phyloP scores from a whole-genome alignment of 768 basidiomycete species.

The Tubosaeta sp. region DNA sequence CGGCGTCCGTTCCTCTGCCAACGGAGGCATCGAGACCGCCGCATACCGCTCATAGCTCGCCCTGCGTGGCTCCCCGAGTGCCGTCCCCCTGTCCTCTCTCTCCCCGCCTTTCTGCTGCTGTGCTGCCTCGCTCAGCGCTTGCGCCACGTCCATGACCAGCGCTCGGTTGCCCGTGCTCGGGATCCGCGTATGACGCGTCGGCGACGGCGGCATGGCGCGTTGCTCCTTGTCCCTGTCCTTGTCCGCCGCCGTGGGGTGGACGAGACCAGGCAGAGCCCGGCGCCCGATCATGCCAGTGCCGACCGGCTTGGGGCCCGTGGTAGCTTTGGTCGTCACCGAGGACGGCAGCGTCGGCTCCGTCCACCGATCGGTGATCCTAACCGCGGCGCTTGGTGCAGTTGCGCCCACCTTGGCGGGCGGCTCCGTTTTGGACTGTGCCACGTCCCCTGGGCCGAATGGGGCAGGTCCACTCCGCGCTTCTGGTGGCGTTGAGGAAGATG shows the following conservation, averaged over 20 bases:
- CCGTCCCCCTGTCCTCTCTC: neutral
- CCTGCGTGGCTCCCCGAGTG: slow-evolving; percentile 49
- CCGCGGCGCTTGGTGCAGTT: neutral
- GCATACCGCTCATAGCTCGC: slow-evolving; percentile 69
- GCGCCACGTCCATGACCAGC: slow-evolving; percentile 76
- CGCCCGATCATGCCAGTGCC: slow-evolving; percentile 33
- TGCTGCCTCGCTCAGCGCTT: slow-evolving; percentile 44
- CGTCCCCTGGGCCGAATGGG: neutral
- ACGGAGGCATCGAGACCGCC: slow-evolving; percentile 54
- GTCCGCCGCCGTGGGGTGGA: slow-evolving; percentile 8
- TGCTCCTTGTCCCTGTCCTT: slow-evolving; percentile 20
- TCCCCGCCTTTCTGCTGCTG: slow-evolving; percentile 10
- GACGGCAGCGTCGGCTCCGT: slow-evolving; percentile 19
- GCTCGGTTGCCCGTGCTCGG: slow-evolving; percentile 67
- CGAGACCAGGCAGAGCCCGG: slow-evolving; percentile 41
- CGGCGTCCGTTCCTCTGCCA: slow-evolving; percentile 68
- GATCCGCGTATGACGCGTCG: slow-evolving; percentile 49
- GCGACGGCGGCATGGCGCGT: slow-evolving; percentile 25
- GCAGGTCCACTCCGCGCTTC: neutral
- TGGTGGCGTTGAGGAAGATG: neutral
- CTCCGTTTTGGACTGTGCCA: neutral
- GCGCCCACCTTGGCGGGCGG: slow-evolving; percentile 6
- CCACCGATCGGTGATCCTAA: slow-evolving; percentile 31
- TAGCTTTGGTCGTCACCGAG: neutral
- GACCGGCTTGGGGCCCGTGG: slow-evolving; percentile 8